Conservation (phyloP, 108 stramenopile species). For the Parmales sp. region DNA sequence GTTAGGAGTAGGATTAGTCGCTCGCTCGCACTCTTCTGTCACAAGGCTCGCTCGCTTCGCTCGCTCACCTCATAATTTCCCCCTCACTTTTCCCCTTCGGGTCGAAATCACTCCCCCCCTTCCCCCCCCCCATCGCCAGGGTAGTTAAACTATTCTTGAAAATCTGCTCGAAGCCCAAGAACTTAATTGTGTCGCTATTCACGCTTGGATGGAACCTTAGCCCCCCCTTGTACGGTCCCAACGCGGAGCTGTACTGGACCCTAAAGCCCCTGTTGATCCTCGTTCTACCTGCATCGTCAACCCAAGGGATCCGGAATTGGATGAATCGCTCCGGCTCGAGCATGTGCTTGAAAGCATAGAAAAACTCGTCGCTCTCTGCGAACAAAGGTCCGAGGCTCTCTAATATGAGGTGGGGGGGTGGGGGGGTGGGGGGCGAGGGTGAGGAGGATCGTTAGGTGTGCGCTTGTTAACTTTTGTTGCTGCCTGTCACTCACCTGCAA, state of each 20-base stretch:
- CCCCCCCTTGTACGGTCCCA: constrained; percentile 91
- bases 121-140: constrained; percentile 50
- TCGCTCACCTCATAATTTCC: constrained; percentile 33
- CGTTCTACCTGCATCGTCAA: constrained; percentile 39
- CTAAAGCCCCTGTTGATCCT: constrained; percentile 54
- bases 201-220: constrained; percentile 81
- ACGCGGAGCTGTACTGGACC: constrained; percentile 69
- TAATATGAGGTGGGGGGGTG: not conserved
- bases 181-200: constrained; percentile 68
- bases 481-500: not conserved
- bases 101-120: constrained; percentile 69
- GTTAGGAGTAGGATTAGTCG: no score
- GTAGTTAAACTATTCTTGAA: constrained; percentile 72
- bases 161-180: constrained; percentile 70
- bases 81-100: constrained; percentile 65
- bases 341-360: constrained; percentile 47
- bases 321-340: constrained; percentile 65
- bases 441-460: not conserved
- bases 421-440: not conserved
- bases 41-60: no score
- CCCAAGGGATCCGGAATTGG: constrained; percentile 61
- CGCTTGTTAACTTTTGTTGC: not conserved
- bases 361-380: constrained; percentile 5
- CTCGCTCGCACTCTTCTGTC: no score
- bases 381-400: not conserved